phyloP scores from a whole-genome alignment of 768 basidiomycete species.

The Kwoniella bestiolae region DNA sequence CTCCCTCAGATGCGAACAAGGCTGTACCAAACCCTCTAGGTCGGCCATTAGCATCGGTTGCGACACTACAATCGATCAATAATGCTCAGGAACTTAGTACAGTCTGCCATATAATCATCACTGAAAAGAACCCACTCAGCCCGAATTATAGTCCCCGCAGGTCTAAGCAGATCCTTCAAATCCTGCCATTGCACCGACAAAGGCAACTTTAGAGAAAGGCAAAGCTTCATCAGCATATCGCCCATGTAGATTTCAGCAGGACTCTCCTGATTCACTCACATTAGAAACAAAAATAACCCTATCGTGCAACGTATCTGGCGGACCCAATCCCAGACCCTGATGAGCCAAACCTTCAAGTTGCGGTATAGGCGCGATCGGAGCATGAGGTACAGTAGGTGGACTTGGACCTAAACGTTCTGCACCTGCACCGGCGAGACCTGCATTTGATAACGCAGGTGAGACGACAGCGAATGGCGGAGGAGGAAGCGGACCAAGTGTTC shows the following conservation, averaged over 20 bases:
- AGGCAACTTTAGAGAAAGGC: slow-evolving; percentile 47
- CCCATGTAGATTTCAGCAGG: not conserved
- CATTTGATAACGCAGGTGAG: slow-evolving; percentile 3
- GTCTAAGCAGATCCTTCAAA: slow-evolving; percentile 91
- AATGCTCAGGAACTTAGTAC: no score
- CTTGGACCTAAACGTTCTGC: not conserved
- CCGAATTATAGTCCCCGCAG: slow-evolving; percentile 84
- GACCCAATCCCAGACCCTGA: slow-evolving; percentile 39
- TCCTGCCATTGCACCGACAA: slow-evolving; percentile 77
- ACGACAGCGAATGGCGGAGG: slow-evolving; percentile 27
- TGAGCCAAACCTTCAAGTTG: slow-evolving; percentile 43
- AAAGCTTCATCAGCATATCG: not conserved
- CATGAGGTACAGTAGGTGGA: not conserved
- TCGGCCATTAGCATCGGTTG: slow-evolving; percentile 81
- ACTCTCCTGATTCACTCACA: slow-evolving; percentile 25
- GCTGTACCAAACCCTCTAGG: slow-evolving; percentile 94
- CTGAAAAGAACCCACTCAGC: slow-evolving; percentile 60
- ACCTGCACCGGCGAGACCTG: not conserved
- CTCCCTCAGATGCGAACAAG: slow-evolving; percentile 76
- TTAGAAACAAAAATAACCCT: slow-evolving; percentile 50
- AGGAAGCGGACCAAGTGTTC: slow-evolving; percentile 30
- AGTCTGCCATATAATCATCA: not conserved
- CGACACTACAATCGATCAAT: slow-evolving; percentile 35
- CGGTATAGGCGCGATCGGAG: slow-evolving; percentile 13
- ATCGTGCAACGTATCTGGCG: slow-evolving; percentile 45